phyloP scores from a whole-genome alignment of 176 grass and related monocot genomes.

The barley (Hordeum vulgare) region DNA sequence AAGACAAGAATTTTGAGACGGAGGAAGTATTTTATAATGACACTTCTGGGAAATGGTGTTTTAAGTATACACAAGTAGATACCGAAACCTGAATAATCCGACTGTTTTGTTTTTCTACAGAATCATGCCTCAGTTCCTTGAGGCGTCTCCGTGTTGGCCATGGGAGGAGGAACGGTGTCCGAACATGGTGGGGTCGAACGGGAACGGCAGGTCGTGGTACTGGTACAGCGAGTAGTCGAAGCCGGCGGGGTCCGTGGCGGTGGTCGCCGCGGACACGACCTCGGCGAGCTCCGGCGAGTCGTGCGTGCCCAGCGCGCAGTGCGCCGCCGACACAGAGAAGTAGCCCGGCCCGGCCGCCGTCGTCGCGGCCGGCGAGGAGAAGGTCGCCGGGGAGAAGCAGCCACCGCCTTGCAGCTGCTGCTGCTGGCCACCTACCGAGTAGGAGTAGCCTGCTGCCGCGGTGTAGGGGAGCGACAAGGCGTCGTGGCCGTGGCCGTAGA shows the following conservation, averaged over 20 bases:
- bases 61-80: not conserved
- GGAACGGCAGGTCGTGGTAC: not conserved
- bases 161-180: not conserved
- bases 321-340: slow-evolving; percentile 14
- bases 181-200: slow-evolving; percentile 1
- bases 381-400: slow-evolving; percentile 4
- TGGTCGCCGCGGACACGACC: slow-evolving; percentile 42
- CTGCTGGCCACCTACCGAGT: not conserved
- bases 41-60: no score
- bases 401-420: not conserved
- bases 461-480: slow-evolving; percentile 23
- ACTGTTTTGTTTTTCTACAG: not conserved
- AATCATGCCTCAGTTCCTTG: not conserved
- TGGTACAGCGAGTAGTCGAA: slow-evolving; percentile 10
- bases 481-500: not conserved
- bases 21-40: no score
- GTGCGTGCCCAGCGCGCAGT: not conserved
- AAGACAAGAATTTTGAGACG: no score
- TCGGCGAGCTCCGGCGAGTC: slow-evolving; percentile 50
- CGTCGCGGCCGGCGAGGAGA: slow-evolving; percentile 12
- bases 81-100: not conserved
- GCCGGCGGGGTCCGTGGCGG: not conserved
- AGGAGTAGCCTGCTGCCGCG: not conserved
- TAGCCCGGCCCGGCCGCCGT: slow-evolving; percentile 27
- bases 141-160: not conserved